phyloP scores from a whole-genome alignment of 2,329 filamentous ascomycete species.

The Arthrinium puccinioides region DNA sequence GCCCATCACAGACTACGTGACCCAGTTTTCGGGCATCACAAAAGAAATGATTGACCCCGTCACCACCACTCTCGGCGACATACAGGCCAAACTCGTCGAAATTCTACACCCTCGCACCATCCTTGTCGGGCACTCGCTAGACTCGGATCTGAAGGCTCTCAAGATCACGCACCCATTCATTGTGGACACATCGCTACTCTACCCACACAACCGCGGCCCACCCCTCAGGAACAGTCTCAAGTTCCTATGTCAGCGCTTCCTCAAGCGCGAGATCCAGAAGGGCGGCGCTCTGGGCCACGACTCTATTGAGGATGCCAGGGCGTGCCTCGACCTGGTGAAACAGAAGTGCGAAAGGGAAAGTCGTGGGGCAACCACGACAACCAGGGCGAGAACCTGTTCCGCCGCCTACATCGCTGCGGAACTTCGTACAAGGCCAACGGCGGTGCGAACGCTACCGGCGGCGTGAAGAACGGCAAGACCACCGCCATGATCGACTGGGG shows the following conservation, averaged over 20 bases:
- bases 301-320: slow-evolving; percentile 84
- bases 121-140: slow-evolving; percentile 72
- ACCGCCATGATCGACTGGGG: slow-evolving; percentile 87
- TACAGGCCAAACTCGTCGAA: slow-evolving; percentile 68
- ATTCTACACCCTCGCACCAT: slow-evolving; percentile 68
- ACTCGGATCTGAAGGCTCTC: slow-evolving; percentile 77
- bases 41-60: slow-evolving; percentile 73
- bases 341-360: slow-evolving; percentile 93
- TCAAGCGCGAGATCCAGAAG: slow-evolving; percentile 82
- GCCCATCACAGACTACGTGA: slow-evolving; percentile 89
- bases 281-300: slow-evolving; percentile 66
- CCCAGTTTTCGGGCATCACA: slow-evolving; percentile 87
- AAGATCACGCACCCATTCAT: slow-evolving; percentile 87
- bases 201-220: slow-evolving; percentile 81
- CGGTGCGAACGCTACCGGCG: slow-evolving; percentile 48
- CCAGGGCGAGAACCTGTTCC: slow-evolving; percentile 83
- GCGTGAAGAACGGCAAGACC: slow-evolving; percentile 49
- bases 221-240: slow-evolving; percentile 88
- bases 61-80: slow-evolving; percentile 75
- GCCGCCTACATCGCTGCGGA: slow-evolving; percentile 61
- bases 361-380: slow-evolving; percentile 75
- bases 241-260: slow-evolving; percentile 79
- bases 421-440: slow-evolving; percentile 56
- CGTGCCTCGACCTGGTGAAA: slow-evolving; percentile 87
- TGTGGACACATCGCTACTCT: slow-evolving; percentile 84